These are phyloP conservation scores for Cadophora sp. DNA, from an alignment of 2,329 filamentous ascomycete species.

Conservation along the genomic window DNA sequence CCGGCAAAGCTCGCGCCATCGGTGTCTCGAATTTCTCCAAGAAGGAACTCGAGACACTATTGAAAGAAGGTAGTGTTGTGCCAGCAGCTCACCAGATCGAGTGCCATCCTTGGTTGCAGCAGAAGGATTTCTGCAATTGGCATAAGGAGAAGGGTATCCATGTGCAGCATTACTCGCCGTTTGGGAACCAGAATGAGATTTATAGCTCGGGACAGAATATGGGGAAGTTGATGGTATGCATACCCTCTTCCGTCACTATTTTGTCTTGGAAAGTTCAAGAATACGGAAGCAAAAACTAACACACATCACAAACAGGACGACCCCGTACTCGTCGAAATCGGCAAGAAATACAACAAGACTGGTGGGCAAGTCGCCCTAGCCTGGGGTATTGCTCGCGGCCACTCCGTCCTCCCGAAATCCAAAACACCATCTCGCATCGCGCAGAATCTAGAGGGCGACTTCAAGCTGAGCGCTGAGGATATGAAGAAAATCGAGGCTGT, in stretches of 20 bases:
- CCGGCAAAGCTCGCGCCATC: constrained; percentile 61
- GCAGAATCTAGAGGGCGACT: constrained; percentile 69
- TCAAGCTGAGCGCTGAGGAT: constrained; percentile 63
- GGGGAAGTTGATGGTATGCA: constrained; percentile 44
- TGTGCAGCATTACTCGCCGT: constrained; percentile 54
- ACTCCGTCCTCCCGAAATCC: constrained; percentile 69
- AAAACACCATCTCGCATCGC: constrained; percentile 63
- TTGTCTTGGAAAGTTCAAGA: not conserved
- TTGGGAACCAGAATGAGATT: constrained; percentile 68
- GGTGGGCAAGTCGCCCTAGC: constrained; percentile 65
- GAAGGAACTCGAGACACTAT: constrained; percentile 47
- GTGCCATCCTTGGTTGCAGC: constrained; percentile 58
- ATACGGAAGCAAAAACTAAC: constrained; percentile 13
- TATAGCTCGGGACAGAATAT: constrained; percentile 65
- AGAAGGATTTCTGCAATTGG: constrained; percentile 55
- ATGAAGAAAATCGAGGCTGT: constrained; percentile 56
- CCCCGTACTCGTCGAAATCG: constrained; percentile 58
- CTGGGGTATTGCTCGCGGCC: constrained; percentile 61
- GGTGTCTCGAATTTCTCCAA: constrained; percentile 67
- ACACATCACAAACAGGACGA: constrained; percentile 52
- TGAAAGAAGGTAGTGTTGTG: constrained; percentile 52
- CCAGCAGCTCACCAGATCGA: constrained; percentile 66
- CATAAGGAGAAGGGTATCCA: constrained; percentile 52
- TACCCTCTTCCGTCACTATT: not conserved
- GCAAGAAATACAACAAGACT: constrained; percentile 60